These are phyloP conservation scores for Nepenthes alata DNA, from an alignment of 179 eudicot genomes.

Conservation along the genomic window DNA sequence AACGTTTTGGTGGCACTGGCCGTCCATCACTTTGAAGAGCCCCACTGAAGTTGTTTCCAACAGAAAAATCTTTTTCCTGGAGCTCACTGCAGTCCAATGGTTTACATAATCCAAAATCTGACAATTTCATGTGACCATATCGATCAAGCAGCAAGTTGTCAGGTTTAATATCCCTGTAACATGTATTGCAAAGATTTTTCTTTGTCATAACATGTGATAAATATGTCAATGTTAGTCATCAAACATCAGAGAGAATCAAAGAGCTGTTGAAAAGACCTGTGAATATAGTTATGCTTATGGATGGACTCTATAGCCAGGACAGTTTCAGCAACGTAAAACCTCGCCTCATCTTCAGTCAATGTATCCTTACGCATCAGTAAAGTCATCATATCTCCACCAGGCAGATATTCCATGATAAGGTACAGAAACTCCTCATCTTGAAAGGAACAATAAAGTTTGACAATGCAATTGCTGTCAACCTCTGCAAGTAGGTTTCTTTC, in stretches of 20 bases:
- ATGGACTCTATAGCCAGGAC: constrained; percentile 79
- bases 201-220: not conserved
- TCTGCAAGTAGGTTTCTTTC: constrained; percentile 84
- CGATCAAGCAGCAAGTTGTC: constrained; percentile 76
- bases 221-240: not conserved
- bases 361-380: constrained; percentile 83
- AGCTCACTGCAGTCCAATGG: constrained; percentile 71
- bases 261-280: constrained; percentile 38
- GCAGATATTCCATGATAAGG: constrained; percentile 79
- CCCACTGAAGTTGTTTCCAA: constrained; percentile 45
- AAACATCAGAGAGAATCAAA: not conserved
- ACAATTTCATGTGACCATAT: constrained; percentile 77
- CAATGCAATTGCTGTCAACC: constrained; percentile 90
- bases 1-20: constrained; percentile 56
- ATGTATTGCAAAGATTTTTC: constrained; percentile 4
- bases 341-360: constrained; percentile 74
- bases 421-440: constrained; percentile 87
- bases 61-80: constrained; percentile 66
- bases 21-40: constrained; percentile 74
- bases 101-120: constrained; percentile 85
- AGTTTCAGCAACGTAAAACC: constrained; percentile 80
- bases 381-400: constrained; percentile 96
- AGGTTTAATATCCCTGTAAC: constrained; percentile 77
- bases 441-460: constrained; percentile 82
- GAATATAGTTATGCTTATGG: constrained; percentile 74